Conservation (phyloP, 495 filamentous ascomycete genomes). For the Aspergillus ostianus region DNA sequence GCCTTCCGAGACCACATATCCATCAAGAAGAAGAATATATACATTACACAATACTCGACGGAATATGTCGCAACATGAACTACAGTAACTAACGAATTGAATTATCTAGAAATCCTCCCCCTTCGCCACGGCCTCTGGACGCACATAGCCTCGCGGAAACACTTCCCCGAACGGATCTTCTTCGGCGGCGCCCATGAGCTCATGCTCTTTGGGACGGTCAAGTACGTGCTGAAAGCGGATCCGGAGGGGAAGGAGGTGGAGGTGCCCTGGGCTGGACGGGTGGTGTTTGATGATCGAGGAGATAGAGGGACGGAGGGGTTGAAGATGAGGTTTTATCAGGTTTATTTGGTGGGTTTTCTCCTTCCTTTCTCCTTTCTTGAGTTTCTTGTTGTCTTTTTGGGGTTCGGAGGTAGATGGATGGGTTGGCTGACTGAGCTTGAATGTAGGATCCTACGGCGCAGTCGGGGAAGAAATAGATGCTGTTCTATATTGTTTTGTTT, state of each 20-base stretch:
- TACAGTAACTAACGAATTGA: not conserved
- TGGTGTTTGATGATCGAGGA: conserved; percentile 45
- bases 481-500: not conserved
- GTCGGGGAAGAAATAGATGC: conserved; percentile 35
- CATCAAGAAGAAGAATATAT: too few relatives aligned
- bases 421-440: not conserved
- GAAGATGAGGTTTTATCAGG: conserved; percentile 64
- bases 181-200: conserved; percentile 52
- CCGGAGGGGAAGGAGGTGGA: conserved; percentile 37
- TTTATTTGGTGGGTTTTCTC: conserved; percentile 55
- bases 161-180: conserved; percentile 51
- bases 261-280: conserved; percentile 55
- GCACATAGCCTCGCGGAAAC: conserved; percentile 49
- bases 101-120: conserved; percentile 48
- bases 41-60: too few relatives aligned
- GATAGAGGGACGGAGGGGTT: conserved; percentile 33
- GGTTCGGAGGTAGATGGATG: not conserved
- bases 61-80: too few relatives aligned
- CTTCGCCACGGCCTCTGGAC: conserved; percentile 58
- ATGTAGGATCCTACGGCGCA: conserved; percentile 40
- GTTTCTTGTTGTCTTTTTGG: conserved; percentile 18
- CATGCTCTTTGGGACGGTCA: conserved; percentile 63
- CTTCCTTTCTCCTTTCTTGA: conserved; percentile 15
- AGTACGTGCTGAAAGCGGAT: conserved; percentile 52
- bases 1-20: not conserved